Conservation (phyloP, 1,139 yeast genomes). For the Scheffersomyces parashehatae region DNA sequence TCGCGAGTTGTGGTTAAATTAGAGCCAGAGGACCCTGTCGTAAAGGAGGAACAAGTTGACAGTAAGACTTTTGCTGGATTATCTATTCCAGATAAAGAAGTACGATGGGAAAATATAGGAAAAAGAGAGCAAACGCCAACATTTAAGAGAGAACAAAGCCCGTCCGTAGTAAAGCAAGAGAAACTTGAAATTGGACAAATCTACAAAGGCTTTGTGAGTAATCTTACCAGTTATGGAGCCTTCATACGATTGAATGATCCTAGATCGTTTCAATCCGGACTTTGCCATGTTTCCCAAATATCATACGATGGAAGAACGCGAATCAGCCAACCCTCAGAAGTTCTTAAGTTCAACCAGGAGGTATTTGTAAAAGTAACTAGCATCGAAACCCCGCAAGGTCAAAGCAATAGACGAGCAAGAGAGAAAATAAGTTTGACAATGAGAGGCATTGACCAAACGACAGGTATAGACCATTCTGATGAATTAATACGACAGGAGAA, state of each 20-base stretch:
- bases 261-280: constrained; percentile 45
- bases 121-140: constrained; percentile 1
- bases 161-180: neutral
- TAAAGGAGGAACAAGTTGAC: neutral
- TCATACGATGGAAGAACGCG: constrained; percentile 46
- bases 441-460: constrained; percentile 72
- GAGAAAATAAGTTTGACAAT: constrained; percentile 61
- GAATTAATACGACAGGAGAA: constrained; percentile 23
- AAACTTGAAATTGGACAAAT: constrained; percentile 42
- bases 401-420: constrained; percentile 23
- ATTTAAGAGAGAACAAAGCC: constrained; percentile 1
- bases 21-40: neutral
- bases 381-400: constrained; percentile 29
- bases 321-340: constrained; percentile 59
- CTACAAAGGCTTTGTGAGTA: constrained; percentile 61
- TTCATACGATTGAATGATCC: constrained; percentile 50
- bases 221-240: constrained; percentile 73
- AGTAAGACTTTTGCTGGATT: constrained; percentile 3
- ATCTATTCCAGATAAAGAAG: neutral
- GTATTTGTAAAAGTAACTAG: constrained; percentile 64
- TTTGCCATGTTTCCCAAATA: constrained; percentile 78
- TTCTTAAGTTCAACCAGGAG: constrained; percentile 55
- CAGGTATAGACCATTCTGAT: constrained; percentile 51
- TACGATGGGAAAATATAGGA: neutral
- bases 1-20: constrained; percentile 17